Base-by-base conservation (phyloP, 805 yeast species). In the Candida maesae region DNA sequence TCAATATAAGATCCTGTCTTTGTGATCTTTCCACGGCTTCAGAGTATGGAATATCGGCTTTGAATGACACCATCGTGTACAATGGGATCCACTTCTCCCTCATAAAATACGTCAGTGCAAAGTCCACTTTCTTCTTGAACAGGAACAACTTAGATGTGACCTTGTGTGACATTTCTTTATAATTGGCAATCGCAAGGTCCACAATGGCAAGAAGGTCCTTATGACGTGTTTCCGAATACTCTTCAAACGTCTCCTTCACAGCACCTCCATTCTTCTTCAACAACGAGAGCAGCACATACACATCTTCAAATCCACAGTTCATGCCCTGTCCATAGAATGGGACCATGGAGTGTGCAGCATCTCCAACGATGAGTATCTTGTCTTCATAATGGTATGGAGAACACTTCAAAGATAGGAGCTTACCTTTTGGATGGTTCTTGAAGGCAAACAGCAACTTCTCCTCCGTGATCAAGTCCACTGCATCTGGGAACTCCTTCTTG, bases 261-360 rank as follows among this genome's bases (percentile, higher is more conserved):
- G 44, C 44, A 5, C 31, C 24, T 3, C 28, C 19, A 29, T 47
- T 35, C 18, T 45, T 26, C 10, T 54, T 44, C 23, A 54, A 16
- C 5, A 46, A 56, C 33, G 74, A 70, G 65, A 84, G 65, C 38
- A 90, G 64, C 2, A 81, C 77, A 42, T 79, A 67, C 17, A 90
- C 90, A 53, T 91, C 97, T 62, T 90, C 97, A 60, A 90, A 84
- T 1, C 97, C 97, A 58, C 95, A 86, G 61, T 90, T 90, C 91
- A 90, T 84, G 5, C 97, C 97, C 61, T 90, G 97, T 9, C 97
- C 97, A 58, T 89, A 90, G 61, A 90, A 90, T n/a, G 97, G 97
- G 6, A 90, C 97, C 96, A 89, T 90, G 21, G 93, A 79, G 64
- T 90, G 97, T 0, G 97, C 95, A 1, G 97, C 95, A 60, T 90